A percentile compares a stretch with the other conserved stretches of the same genome.
Conservation (phyloP, 1,284 basidiomycete species). For the Macrocybe sp. region DNA sequence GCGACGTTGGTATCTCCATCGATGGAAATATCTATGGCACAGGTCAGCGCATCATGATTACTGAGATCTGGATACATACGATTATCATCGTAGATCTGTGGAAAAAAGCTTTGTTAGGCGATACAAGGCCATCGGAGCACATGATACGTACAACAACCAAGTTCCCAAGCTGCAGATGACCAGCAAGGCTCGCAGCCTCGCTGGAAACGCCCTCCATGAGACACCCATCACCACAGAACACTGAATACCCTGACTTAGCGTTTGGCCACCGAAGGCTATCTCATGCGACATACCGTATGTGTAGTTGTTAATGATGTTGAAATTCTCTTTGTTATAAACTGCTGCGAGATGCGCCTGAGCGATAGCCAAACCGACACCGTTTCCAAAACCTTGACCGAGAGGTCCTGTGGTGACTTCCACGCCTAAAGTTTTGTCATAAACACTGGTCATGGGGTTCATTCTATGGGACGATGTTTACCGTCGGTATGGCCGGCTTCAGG, state of each 20-base stretch:
- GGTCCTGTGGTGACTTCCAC: slow-evolving; percentile 97
- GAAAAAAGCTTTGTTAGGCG: slow-evolving; percentile 4
- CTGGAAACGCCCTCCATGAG: slow-evolving; percentile 93
- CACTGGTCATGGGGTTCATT: background rate
- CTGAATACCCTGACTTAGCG: slow-evolving; percentile 28
- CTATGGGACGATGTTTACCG: slow-evolving; percentile 36
- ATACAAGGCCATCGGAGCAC: slow-evolving; percentile 7
- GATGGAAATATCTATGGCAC: slow-evolving; percentile 81
- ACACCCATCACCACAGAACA: slow-evolving; percentile 92
- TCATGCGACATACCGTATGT: slow-evolving; percentile 63
- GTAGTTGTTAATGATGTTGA: slow-evolving; percentile 84
- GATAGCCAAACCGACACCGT: slow-evolving; percentile 91
- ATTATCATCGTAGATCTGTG: slow-evolving; percentile 85
- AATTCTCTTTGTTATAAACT: slow-evolving; percentile 85
- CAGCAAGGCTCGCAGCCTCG: slow-evolving; percentile 90
- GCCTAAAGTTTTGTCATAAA: slow-evolving; percentile 31
- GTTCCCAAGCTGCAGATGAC: slow-evolving; percentile 91
- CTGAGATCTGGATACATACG: slow-evolving; percentile 34
- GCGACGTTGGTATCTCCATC: slow-evolving; percentile 90
- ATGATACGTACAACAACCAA: slow-evolving; percentile 70
- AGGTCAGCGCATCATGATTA: slow-evolving; percentile 1
- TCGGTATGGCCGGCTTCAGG: slow-evolving; percentile 88
- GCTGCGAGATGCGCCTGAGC: slow-evolving; percentile 89
- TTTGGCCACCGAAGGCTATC: slow-evolving; percentile 11
- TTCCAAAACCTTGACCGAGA: slow-evolving; percentile 91